Evolutionary conservation across 345 rosid genomes (phyloP).

Genomic region (Tarenaya hassleriana): DNA sequence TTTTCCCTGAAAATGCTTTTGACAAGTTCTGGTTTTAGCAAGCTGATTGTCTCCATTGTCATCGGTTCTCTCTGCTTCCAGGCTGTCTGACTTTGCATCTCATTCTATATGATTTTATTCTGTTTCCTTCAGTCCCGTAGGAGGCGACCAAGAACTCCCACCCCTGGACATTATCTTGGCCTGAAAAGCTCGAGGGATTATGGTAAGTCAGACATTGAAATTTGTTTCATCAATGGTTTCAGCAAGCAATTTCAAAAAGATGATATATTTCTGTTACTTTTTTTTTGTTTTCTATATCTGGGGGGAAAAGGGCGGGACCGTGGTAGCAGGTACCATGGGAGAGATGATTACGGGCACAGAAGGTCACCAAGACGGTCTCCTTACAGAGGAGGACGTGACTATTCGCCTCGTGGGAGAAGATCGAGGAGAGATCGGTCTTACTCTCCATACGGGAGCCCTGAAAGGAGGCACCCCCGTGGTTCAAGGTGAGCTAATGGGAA

Average conservation of each 20-base stretch:
- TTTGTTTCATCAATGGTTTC: not conserved
- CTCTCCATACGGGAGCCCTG: slow-evolving; percentile 52
- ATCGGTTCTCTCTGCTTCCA: slow-evolving; percentile 11
- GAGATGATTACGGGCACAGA: slow-evolving; percentile 54
- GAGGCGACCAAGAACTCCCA: slow-evolving; percentile 95
- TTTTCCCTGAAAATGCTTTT: slow-evolving; percentile 13
- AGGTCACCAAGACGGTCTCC: slow-evolving; percentile 87
- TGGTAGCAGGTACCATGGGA: slow-evolving; percentile 51
- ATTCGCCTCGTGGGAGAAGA: slow-evolving; percentile 71
- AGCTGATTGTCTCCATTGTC: slow-evolving; percentile 16
- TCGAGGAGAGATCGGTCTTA: slow-evolving; percentile 79
- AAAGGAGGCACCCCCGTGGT: slow-evolving; percentile 32
- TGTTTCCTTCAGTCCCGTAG: slow-evolving; percentile 80
- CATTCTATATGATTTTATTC: slow-evolving; percentile 12
- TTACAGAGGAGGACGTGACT: slow-evolving; percentile 51
- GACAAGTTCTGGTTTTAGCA: not conserved
- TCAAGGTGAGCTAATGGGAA: slow-evolving; percentile 22
- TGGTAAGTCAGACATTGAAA: not conserved
- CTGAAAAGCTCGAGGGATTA: slow-evolving; percentile 46
- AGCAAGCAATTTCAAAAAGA: not conserved
- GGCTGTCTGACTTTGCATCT: not conserved
- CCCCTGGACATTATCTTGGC: slow-evolving; percentile 99
- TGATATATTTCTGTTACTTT: slow-evolving; percentile 4
- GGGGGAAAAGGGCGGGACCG: slow-evolving; percentile 38
- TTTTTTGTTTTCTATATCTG: not conserved